These are phyloP conservation scores for Aspergillus sp. DNA, from an alignment of 2,329 filamentous ascomycete species.

Conservation along the genomic window DNA sequence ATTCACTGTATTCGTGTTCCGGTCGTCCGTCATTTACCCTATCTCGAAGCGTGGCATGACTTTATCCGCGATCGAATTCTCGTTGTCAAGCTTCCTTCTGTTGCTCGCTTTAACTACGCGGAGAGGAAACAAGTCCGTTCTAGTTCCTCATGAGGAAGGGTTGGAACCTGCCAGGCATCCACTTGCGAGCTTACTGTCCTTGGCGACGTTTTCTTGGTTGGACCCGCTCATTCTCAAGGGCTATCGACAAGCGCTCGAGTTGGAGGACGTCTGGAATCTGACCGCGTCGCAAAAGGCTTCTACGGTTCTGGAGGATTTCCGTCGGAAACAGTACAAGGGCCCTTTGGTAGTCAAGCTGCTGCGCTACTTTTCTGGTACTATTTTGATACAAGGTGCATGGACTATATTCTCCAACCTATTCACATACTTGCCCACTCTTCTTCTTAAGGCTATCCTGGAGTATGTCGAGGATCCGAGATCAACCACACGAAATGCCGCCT, in stretches of 20 bases:
- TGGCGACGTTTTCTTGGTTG: conserved; percentile 87
- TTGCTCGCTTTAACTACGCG: conserved; percentile 76
- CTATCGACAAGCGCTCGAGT: conserved; percentile 78
- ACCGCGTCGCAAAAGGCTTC: conserved; percentile 84
- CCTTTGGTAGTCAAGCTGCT: conserved; percentile 77
- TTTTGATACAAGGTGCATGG: conserved; percentile 77
- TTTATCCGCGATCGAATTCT: conserved; percentile 72
- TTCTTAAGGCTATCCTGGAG: conserved; percentile 87
- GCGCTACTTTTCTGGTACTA: conserved; percentile 74
- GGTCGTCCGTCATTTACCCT: conserved; percentile 79
- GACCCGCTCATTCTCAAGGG: conserved; percentile 86
- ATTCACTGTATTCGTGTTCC: conserved; percentile 73
- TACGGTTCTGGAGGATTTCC: conserved; percentile 75
- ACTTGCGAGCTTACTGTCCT: conserved; percentile 81
- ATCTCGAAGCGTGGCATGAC: conserved; percentile 61
- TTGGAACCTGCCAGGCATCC: conserved; percentile 86
- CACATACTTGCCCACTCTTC: conserved; percentile 85
- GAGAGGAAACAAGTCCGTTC: conserved; percentile 86
- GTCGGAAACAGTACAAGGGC: conserved; percentile 78
- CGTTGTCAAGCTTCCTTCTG: conserved; percentile 71
- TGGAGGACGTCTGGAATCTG: conserved; percentile 89
- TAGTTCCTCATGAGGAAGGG: conserved; percentile 84
- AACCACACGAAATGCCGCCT: conserved; percentile 81
- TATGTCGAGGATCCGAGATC: conserved; percentile 82
- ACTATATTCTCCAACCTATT: conserved; percentile 77